These are phyloP conservation scores for Lentinula edodes DNA, from an alignment of 768 basidiomycete species.

Conservation along the genomic window DNA sequence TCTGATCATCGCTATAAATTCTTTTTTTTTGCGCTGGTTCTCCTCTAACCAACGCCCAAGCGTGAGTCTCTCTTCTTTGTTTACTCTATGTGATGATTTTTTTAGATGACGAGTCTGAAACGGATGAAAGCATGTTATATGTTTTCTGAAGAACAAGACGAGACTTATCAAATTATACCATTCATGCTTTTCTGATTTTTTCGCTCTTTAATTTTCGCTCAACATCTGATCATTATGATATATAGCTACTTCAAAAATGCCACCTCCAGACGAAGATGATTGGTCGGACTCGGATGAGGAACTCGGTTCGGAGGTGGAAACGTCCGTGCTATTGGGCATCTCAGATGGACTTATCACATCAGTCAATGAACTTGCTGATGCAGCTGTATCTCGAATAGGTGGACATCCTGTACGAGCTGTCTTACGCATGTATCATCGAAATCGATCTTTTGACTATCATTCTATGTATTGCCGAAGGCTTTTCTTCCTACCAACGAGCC, in stretches of 20 bases:
- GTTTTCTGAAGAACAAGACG: constrained; percentile 52
- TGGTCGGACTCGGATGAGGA: constrained; percentile 85
- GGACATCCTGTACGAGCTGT: constrained; percentile 80
- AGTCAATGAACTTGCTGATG: constrained; percentile 59
- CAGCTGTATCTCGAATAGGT: constrained; percentile 84
- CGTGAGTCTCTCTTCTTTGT: constrained; percentile 4
- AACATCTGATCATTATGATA: constrained; percentile 15
- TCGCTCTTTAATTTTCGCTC: constrained; percentile 5
- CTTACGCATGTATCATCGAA: constrained; percentile 43
- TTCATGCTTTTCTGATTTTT: constrained; percentile 88
- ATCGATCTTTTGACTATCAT: constrained; percentile 36
- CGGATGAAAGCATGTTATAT: constrained; percentile 52
- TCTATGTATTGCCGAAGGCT: constrained; percentile 52
- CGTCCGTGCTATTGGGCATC: constrained; percentile 71
- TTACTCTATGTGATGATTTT: constrained; percentile 34
- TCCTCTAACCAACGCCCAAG: constrained; percentile 22
- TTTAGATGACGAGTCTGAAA: constrained; percentile 84
- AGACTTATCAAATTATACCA: constrained; percentile 62
- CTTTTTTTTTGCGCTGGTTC: constrained; percentile 1
- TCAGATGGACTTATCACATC: constrained; percentile 68
- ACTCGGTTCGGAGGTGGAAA: constrained; percentile 49
- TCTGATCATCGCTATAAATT: neutral
- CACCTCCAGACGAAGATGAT: constrained; percentile 43
- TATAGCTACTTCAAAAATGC: constrained; percentile 26
- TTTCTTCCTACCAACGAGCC: constrained; percentile 65